Evolutionary conservation across 208 protist genomes (phyloP).

Genomic region (Crithidia thermophila): DNA sequence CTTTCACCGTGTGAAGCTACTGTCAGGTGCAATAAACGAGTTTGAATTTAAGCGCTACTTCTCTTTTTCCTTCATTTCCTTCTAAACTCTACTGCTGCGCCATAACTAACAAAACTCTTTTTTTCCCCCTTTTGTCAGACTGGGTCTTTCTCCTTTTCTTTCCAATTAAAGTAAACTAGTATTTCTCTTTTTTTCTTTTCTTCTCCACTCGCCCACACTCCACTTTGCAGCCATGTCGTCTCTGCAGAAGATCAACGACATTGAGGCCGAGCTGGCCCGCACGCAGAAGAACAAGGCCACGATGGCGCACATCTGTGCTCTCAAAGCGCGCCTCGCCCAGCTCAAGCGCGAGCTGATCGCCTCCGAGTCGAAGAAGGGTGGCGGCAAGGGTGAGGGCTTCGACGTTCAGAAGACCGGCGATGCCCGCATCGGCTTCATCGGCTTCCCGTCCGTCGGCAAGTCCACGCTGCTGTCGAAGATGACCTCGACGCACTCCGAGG

Average conservation of each 20-base stretch:
- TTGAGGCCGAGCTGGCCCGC: slow-evolving; percentile 97
- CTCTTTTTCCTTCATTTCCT: no score
- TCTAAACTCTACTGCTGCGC: not conserved
- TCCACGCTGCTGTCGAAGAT: slow-evolving; percentile 98
- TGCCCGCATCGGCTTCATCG: slow-evolving; percentile 96
- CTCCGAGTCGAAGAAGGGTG: slow-evolving; percentile 87
- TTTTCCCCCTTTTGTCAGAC: no score
- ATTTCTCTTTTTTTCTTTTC: slow-evolving; percentile 9
- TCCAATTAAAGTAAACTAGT: no score
- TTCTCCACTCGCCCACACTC: not conserved
- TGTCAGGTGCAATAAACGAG: no score
- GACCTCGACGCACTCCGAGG: slow-evolving; percentile 97
- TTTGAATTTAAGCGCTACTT: no score
- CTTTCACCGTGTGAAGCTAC: no score
- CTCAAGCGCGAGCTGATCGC: slow-evolving; percentile 96
- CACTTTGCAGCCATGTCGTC: slow-evolving; percentile 30
- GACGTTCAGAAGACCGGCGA: slow-evolving; percentile 98
- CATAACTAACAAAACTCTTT: not conserved
- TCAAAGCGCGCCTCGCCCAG: slow-evolving; percentile 99
- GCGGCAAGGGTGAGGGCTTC: slow-evolving; percentile 95
- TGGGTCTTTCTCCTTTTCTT: no score
- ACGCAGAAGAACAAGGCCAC: slow-evolving; percentile 99
- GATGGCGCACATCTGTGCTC: slow-evolving; percentile 95
- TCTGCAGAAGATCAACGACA: slow-evolving; percentile 95
- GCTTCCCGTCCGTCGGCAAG: slow-evolving; percentile 98